Evolutionary conservation across 352 stramenopile genomes (phyloP), one percentile per base, ranked within the genome.

Genomic region (Pythium vanterpoolii): DNA sequence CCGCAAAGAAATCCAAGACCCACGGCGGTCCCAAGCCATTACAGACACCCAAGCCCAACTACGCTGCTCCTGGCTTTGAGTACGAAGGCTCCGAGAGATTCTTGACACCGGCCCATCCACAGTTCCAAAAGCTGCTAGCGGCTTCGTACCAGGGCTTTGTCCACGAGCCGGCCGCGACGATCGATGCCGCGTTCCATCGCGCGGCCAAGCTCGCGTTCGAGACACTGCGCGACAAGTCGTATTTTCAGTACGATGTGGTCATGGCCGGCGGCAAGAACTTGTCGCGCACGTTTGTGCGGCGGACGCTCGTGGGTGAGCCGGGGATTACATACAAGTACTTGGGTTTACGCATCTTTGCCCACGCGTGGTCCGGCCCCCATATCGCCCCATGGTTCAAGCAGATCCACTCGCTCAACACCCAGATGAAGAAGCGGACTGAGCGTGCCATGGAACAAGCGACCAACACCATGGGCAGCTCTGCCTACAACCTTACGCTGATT

Each of bases 261-360:
- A 72, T 76, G 69, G 71, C 71, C 47, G 71, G 71, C 27, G 71
- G 71, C 28, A 79, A 79, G 55, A 66, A 68, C 44, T 50, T 79
- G 16, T 76, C 77, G 5, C 66, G 65, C 26, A 96, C 87, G 23
- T 88, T 79, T 60, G 87, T 96, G 19, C 86, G 77, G 36, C 73
- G 87, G 31, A 90, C 77, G 18, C 73, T 96, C 33, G 75, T 94
- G 23, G 87, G 87, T 1, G 75, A 96, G 34, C 73, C 83, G 21
- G 87, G 87, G n/a, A 86, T 80, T 14, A 96, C 87, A 19, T 96
- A 96, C 71, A 92, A 92, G 61, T 96, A 96, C 72, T 67, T 96
- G 16, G 83, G 83, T 10, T 61, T 96, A n/a, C 68, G 87, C 30
- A 76, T 95, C 33, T 95, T 93, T 68, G 84, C 81, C 21, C 79